Percentiles rank a stretch among this genome's conserved stretches.
Conservation (phyloP, 2,329 filamentous ascomycete genomes). For the Metarhizium robertsii region DNA sequence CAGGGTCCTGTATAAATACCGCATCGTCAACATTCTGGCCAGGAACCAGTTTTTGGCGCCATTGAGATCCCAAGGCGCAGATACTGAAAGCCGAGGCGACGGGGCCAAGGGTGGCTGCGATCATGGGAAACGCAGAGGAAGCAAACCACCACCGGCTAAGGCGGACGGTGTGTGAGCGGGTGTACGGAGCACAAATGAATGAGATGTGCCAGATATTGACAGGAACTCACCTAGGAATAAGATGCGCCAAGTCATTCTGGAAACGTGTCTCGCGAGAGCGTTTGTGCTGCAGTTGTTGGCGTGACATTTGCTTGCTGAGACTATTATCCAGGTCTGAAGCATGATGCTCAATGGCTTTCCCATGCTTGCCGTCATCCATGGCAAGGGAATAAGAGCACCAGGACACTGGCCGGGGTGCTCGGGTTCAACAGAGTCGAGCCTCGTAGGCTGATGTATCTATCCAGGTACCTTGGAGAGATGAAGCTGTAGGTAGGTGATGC, state of each 20-base stretch:
- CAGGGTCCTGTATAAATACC: constrained; percentile 52
- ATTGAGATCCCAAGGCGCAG: constrained; percentile 71
- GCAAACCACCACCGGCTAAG: constrained; percentile 55
- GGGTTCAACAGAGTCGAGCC: neutral
- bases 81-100: constrained; percentile 84
- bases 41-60: constrained; percentile 52
- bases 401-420: neutral
- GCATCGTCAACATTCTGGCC: constrained; percentile 39
- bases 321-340: constrained; percentile 17
- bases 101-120: constrained; percentile 76
- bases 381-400: constrained; percentile 3
- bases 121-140: constrained; percentile 60
- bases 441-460: neutral
- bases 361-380: constrained; percentile 33
- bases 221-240: constrained; percentile 32
- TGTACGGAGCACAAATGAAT: neutral
- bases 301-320: constrained; percentile 8
- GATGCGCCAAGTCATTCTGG: constrained; percentile 30
- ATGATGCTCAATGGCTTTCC: constrained; percentile 26
- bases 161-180: neutral
- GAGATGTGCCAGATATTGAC: too few species aligned
- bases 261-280: constrained; percentile 16
- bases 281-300: neutral
- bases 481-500: neutral
- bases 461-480: neutral